Percentiles rank a stretch among this genome's conserved stretches.
Conservation (phyloP, 2,329 filamentous ascomycete species). For the Colletotrichum viniferum region DNA sequence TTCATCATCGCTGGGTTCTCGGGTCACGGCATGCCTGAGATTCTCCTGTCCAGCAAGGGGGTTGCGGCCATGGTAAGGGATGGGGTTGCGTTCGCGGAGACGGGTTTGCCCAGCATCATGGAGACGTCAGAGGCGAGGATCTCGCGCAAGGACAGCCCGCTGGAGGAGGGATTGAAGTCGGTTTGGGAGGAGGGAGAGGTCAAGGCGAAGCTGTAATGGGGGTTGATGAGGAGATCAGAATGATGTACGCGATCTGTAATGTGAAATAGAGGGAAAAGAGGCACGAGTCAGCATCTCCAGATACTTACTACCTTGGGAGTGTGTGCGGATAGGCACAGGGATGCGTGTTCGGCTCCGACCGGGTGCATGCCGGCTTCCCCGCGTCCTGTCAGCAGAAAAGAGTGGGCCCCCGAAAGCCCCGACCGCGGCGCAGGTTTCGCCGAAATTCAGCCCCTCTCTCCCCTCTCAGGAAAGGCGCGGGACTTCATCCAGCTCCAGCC, state of each 20-base stretch:
- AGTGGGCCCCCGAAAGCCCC: conserved; percentile 1
- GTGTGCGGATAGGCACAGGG: background rate
- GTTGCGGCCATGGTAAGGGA: conserved; percentile 43
- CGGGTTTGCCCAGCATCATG: conserved; percentile 40
- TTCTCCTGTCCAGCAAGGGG: conserved; percentile 43
- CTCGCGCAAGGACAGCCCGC: background rate
- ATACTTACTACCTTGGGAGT: background rate
- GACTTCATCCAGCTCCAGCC: background rate
- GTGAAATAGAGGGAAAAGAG: background rate
- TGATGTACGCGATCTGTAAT: background rate
- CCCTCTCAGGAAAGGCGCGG: background rate
- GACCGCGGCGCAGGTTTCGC: conserved; percentile 14
- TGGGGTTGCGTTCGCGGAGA: conserved; percentile 32
- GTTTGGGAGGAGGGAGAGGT: background rate
- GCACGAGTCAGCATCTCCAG: background rate
- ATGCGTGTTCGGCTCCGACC: background rate
- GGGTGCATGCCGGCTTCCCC: conserved; percentile 16
- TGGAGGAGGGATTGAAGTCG: background rate
- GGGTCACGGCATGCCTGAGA: conserved; percentile 55
- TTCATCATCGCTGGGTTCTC: conserved; percentile 53
- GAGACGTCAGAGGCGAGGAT: conserved; percentile 32
- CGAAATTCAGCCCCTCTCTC: conserved; percentile 12
- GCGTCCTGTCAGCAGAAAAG: background rate
- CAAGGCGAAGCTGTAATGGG: background rate
- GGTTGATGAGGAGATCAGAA: background rate